Percentiles rank a stretch among this genome's conserved stretches.
These are phyloP conservation scores for Paramecium primaurelia DNA, from an alignment of 73 alveolate species.

Conservation along the genomic window DNA sequence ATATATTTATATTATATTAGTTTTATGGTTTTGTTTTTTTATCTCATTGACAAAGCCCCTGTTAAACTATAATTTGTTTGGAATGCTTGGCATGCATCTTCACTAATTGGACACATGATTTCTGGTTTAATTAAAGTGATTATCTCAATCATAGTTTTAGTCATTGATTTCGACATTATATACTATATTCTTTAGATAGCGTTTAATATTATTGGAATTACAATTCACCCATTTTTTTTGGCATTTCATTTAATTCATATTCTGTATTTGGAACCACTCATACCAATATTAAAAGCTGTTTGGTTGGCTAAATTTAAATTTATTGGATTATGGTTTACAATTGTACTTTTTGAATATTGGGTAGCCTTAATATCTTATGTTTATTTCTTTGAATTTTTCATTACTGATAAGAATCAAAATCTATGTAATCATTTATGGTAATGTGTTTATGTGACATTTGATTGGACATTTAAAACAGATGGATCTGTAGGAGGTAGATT, in stretches of 20 bases:
- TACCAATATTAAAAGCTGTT: constrained; percentile 27
- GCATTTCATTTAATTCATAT: constrained; percentile 53
- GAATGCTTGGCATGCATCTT: constrained; percentile 17
- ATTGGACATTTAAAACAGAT: constrained; percentile 56
- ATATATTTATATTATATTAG: background rate
- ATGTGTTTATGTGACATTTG: constrained; percentile 51
- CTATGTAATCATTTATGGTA: constrained; percentile 8
- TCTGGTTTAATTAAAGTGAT: background rate
- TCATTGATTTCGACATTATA: constrained; percentile 34
- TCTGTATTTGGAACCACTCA: constrained; percentile 34
- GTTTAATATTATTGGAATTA: constrained; percentile 31
- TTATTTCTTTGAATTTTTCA: constrained; percentile 25
- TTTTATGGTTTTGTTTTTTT: background rate
- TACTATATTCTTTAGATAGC: constrained; percentile 39
- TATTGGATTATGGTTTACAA: constrained; percentile 5
- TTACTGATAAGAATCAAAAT: background rate
- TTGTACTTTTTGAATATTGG: background rate
- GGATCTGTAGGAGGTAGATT: constrained; percentile 55
- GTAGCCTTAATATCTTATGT: constrained; percentile 22
- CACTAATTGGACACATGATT: background rate
- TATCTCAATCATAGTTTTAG: background rate
- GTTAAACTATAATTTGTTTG: constrained; percentile 10
- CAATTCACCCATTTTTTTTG: constrained; percentile 56
- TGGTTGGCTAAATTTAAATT: constrained; percentile 36
- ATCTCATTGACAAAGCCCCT: constrained; percentile 37